A percentile compares a stretch with the other conserved stretches of the same genome.
These are phyloP conservation scores for Wickerhamiella slavikovae DNA, from an alignment of 805 yeast genomes.

Conservation along the genomic window DNA sequence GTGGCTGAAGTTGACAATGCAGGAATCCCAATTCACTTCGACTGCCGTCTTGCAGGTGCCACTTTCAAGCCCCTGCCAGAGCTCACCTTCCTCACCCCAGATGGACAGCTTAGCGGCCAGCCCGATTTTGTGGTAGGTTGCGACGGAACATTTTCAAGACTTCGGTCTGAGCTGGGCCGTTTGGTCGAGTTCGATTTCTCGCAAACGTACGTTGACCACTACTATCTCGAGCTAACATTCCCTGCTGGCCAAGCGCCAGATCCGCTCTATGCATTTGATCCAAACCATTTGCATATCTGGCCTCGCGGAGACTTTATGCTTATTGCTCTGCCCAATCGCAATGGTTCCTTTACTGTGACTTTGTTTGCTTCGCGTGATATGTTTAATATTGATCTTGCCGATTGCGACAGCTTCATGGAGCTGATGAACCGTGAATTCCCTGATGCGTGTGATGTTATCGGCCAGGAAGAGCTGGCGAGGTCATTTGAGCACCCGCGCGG, in stretches of 20 bases:
- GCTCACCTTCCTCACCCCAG: slow-evolving; percentile 9
- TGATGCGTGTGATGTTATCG: slow-evolving; percentile 55
- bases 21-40: slow-evolving; percentile 29
- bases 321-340: slow-evolving; percentile 69
- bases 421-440: slow-evolving; percentile 48
- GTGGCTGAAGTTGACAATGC: slow-evolving; percentile 40
- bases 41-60: slow-evolving; percentile 26
- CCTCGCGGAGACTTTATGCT: slow-evolving; percentile 74
- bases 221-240: slow-evolving; percentile 61
- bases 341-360: slow-evolving; percentile 77
- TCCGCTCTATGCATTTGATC: slow-evolving; percentile 30
- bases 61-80: slow-evolving; percentile 13
- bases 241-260: slow-evolving; percentile 24
- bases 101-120: slow-evolving; percentile 2
- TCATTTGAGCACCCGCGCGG: slow-evolving; percentile 55
- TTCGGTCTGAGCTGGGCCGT: slow-evolving; percentile 48
- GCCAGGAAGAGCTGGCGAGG: slow-evolving; percentile 28
- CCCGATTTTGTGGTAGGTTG: slow-evolving; percentile 58
- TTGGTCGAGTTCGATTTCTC: slow-evolving; percentile 42
- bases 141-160: slow-evolving; percentile 68
- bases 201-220: slow-evolving; percentile 68
- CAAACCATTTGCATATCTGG: slow-evolving; percentile 82
- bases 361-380: slow-evolving; percentile 65
- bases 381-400: slow-evolving; percentile 27
- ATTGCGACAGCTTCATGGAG: slow-evolving; percentile 23